Evolutionary conservation across 495 filamentous ascomycete species (phyloP), one percentile per base, ranked within the genome.

Genomic region (Penicillium soppii): DNA sequence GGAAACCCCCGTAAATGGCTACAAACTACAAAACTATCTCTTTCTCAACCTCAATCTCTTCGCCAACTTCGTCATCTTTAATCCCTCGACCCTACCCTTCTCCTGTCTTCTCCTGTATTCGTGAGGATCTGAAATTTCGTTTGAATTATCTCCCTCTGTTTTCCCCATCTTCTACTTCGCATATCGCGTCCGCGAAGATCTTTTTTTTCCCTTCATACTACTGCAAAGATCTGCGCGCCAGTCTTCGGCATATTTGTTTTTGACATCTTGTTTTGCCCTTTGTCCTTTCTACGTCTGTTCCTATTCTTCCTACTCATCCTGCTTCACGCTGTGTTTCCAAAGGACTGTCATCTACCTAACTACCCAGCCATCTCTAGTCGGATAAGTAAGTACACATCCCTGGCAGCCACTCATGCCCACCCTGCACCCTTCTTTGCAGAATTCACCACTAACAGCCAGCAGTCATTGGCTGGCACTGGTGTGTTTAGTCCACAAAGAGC

Each of bases 301-400:
- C 19, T 37, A 19, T 32, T 32, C 29, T 35, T 41, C 45, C 21
- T 10, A 32, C 21, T 43, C 30, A 35, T 52, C 20, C 43, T 44
- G 19, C 48, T 42, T 29, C 41, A 32, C 22, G 27, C 47, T 41
- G 41, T 27, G 52, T 54, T 61, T 46, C 51, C 46, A 13, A 20
- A 49, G 41, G 32, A 36, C 50, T 54, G 41, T 12, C 22, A 29
- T 15, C 29, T 29, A 41, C 45, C 12, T 25, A 50, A 52, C 47
- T 37, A 43, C 47, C 48, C 59, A 53, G 47, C 56, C 59, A 41
- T 55, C 50, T 16, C 20, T 19, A 32, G 27, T 22, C 44, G 13
- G 41, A 47, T 47, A 47, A 25, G 48, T 42, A 54, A 69, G 65
- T 67, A 63, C 57, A 60, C 64, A 69, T 73, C 70, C 70, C 70